Evolutionary conservation across 1,284 basidiomycete species (phyloP).

Genomic region (Phaffia rhodozyma): DNA sequence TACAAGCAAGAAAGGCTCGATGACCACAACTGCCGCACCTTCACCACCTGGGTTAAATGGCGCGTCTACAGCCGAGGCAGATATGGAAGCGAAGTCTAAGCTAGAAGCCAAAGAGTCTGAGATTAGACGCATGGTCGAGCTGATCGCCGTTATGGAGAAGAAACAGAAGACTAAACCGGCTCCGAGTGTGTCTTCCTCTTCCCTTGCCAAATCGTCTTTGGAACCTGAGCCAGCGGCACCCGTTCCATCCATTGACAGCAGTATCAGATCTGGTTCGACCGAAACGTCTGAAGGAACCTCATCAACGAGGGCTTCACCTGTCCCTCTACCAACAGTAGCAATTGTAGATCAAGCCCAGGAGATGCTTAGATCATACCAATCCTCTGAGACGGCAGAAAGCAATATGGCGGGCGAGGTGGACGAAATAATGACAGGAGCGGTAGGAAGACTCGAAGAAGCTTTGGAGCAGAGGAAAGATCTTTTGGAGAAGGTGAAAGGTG

Average conservation of each 20-base stretch:
- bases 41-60: not conserved
- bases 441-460: not conserved
- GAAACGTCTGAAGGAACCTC: not conserved
- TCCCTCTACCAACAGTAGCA: not conserved
- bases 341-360: not conserved
- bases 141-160: constrained; percentile 10
- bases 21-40: not conserved
- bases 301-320: not conserved
- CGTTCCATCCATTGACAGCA: not conserved
- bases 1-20: not conserved
- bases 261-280: not conserved
- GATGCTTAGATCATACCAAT: not conserved
- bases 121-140: constrained; percentile 7
- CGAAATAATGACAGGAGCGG: not conserved
- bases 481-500: constrained; percentile 4
- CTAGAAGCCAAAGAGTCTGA: constrained; percentile 7
- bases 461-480: constrained; percentile 11
- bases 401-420: not conserved
- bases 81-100: not conserved
- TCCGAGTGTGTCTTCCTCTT: not conserved
- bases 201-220: not conserved
- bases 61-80: not conserved
- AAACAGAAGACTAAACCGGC: constrained; percentile 9
- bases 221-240: too few relatives aligned
- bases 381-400: too few relatives aligned